A percentile compares a stretch with the other conserved stretches of the same genome.
Conservation (phyloP, 2,329 filamentous ascomycete genomes). For the Alternaria incomplexa region DNA sequence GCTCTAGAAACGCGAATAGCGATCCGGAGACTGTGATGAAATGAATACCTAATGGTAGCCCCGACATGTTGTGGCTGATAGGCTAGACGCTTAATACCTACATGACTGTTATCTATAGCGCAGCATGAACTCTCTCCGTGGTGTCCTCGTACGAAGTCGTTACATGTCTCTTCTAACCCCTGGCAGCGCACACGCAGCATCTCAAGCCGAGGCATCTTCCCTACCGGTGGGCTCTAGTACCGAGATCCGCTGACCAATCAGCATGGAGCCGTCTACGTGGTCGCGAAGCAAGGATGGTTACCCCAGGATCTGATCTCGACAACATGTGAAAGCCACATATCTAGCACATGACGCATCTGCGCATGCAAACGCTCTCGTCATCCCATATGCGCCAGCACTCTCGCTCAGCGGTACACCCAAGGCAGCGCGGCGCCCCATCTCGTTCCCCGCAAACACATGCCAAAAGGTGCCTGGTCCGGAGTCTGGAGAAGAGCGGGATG, state of each 20-base stretch:
- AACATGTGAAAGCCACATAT: background rate
- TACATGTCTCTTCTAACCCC: background rate
- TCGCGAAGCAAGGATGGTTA: background rate
- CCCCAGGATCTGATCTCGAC: background rate
- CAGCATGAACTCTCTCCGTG: background rate
- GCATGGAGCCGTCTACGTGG: background rate
- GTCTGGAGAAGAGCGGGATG: constrained; percentile 1
- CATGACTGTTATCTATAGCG: background rate
- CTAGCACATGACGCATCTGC: background rate
- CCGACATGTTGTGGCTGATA: background rate
- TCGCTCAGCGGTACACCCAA: background rate
- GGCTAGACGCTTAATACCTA: background rate
- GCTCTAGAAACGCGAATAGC: background rate
- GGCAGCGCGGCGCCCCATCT: background rate
- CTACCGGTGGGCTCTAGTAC: background rate
- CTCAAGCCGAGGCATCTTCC: constrained; percentile 7
- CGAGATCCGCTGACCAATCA: background rate
- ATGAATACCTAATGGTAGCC: background rate
- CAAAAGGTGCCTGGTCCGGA: background rate
- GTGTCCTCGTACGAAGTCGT: constrained; percentile 1
- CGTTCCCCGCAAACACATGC: background rate
- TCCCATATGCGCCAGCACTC: background rate
- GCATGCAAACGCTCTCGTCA: background rate
- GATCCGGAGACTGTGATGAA: background rate
- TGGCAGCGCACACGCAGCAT: background rate